A percentile compares a stretch with the other conserved stretches of the same genome.
Conservation (phyloP, 176 grass and related monocot species). For the Microstegium vimineum region DNA sequence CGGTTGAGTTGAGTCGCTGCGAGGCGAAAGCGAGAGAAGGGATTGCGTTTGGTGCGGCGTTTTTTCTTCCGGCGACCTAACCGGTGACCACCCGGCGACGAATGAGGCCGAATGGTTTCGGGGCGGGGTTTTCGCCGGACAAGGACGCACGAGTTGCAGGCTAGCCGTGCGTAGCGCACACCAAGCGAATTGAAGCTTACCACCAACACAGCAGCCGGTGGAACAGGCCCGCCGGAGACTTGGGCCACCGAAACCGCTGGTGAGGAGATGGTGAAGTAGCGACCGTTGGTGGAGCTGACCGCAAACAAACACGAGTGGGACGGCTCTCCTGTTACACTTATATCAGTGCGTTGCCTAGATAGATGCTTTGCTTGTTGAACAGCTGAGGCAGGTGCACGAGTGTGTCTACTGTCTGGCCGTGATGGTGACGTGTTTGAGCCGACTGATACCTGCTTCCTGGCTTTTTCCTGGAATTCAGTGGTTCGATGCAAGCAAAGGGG, state of each 20-base stretch:
- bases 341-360: neutral
- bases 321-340: neutral
- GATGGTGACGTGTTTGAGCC: neutral
- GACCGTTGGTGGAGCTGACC: neutral
- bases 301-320: neutral
- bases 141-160: neutral
- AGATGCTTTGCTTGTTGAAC: neutral
- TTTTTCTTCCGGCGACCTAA: slow-evolving; percentile 12
- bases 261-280: neutral
- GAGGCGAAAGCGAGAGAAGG: neutral
- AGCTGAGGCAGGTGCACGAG: neutral
- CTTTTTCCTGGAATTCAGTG: neutral
- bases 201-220: no score
- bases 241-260: neutral
- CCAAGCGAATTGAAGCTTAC: no score
- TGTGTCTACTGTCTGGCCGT: neutral
- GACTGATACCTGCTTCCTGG: neutral
- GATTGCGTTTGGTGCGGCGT: slow-evolving; percentile 10
- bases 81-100: neutral
- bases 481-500: neutral
- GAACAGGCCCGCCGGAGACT: neutral
- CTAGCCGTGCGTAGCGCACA: neutral
- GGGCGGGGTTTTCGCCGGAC: neutral
- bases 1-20: no score
- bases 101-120: neutral